A percentile compares a stretch with the other conserved stretches of the same genome.
These are phyloP conservation scores for Cryphonectria carpinicola DNA, from an alignment of 2,329 filamentous ascomycete genomes.

Conservation along the genomic window DNA sequence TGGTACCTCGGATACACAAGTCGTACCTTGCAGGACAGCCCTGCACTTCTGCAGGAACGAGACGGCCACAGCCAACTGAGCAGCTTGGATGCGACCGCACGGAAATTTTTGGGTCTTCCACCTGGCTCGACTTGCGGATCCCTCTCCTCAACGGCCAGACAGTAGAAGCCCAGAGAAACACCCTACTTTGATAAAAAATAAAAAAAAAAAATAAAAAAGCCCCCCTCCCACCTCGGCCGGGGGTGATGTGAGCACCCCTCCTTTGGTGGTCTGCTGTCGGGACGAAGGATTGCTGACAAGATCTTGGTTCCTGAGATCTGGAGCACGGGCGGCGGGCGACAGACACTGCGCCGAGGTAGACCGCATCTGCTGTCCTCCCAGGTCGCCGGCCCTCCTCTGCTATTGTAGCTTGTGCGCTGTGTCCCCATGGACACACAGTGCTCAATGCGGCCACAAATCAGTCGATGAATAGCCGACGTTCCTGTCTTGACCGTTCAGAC, in stretches of 20 bases:
- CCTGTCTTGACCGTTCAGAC: constrained; percentile 28
- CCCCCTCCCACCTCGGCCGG: neutral
- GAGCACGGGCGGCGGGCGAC: constrained; percentile 19
- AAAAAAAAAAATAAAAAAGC: no score
- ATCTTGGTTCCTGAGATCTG: constrained; percentile 23
- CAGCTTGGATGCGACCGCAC: constrained; percentile 1
- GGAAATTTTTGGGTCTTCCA: constrained; percentile 10
- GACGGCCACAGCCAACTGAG: constrained; percentile 6
- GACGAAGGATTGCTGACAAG: constrained; percentile 10
- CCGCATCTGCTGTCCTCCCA: constrained; percentile 11
- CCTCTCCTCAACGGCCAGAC: neutral
- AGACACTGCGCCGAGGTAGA: constrained; percentile 16
- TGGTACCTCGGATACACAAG: constrained; percentile 15
- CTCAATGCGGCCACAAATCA: neutral
- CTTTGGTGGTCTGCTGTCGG: constrained; percentile 3
- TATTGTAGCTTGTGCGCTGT: constrained; percentile 1
- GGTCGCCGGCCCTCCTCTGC: neutral
- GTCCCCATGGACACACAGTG: constrained; percentile 19
- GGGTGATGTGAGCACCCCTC: neutral
- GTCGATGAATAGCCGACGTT: constrained; percentile 15
- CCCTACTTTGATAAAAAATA: no score
- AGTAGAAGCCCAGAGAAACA: neutral
- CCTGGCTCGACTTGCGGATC: constrained; percentile 2
- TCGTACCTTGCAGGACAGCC: constrained; percentile 22
- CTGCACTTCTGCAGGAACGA: constrained; percentile 21